These are phyloP conservation scores for Aspergillus sergii DNA, from an alignment of 2,329 filamentous ascomycete species.

Conservation along the genomic window DNA sequence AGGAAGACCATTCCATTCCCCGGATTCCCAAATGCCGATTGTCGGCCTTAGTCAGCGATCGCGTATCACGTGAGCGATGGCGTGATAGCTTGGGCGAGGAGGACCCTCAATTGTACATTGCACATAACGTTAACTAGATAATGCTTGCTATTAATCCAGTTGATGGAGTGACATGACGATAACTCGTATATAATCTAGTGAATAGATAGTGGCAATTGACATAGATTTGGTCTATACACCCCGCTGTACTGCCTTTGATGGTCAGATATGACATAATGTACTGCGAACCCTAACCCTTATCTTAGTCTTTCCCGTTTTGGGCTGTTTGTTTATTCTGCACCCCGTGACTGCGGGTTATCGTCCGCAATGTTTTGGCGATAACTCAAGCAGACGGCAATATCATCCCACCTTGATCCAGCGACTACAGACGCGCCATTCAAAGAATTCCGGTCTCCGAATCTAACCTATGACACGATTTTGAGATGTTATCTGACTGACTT, in stretches of 20 bases:
- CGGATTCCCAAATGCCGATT: slow-evolving; percentile 22
- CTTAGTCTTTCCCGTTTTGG: slow-evolving; percentile 36
- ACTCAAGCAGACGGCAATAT: slow-evolving; percentile 1
- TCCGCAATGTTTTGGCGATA: slow-evolving; percentile 15
- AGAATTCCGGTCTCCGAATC: neutral
- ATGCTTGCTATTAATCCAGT: neutral
- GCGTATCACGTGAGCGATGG: slow-evolving; percentile 24
- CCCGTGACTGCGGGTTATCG: slow-evolving; percentile 23
- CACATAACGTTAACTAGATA: neutral
- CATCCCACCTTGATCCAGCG: neutral
- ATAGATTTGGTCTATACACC: neutral
- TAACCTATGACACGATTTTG: slow-evolving; percentile 1
- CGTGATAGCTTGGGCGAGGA: slow-evolving; percentile 11
- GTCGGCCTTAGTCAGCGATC: slow-evolving; percentile 24
- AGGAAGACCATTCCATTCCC: slow-evolving; percentile 4
- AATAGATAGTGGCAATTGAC: neutral
- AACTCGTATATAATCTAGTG: neutral
- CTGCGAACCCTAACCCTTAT: slow-evolving; percentile 35
- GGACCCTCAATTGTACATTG: neutral
- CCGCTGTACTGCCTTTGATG: neutral
- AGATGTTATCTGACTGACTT: slow-evolving; percentile 16
- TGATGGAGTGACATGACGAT: neutral
- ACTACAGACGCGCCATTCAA: neutral
- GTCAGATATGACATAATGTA: neutral
- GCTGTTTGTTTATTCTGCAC: slow-evolving; percentile 42